A percentile compares a stretch with the other conserved stretches of the same genome.
These are phyloP conservation scores for Hemisphaericaspora nanyangensis DNA, from an alignment of 805 yeast species.

Conservation along the genomic window DNA sequence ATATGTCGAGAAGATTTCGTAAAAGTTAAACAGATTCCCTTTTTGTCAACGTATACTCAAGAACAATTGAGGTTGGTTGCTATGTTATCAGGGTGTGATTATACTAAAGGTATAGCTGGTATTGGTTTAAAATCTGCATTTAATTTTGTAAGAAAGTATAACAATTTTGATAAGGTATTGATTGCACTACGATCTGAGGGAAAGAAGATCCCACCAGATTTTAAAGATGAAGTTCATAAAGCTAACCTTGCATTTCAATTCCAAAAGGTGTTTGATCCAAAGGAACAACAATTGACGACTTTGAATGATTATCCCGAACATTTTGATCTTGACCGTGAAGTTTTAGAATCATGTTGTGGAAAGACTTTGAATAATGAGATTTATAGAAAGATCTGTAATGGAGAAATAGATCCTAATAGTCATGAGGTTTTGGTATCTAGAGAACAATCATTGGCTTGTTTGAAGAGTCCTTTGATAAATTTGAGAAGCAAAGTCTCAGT, in stretches of 20 bases:
- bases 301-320: conserved; percentile 53
- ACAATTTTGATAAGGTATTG: conserved; percentile 53
- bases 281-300: conserved; percentile 43
- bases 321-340: conserved; percentile 39
- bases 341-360: conserved; percentile 45
- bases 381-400: conserved; percentile 58
- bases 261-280: conserved; percentile 83
- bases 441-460: conserved; percentile 31
- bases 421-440: conserved; percentile 45
- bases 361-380: conserved; percentile 37
- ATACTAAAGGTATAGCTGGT: conserved; percentile 79
- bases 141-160: conserved; percentile 48
- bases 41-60: conserved; percentile 47
- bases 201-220: conserved; percentile 54
- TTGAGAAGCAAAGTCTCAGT: not conserved
- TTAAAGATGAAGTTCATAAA: conserved; percentile 53
- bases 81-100: conserved; percentile 93
- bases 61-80: conserved; percentile 73
- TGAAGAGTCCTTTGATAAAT: conserved; percentile 17
- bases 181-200: conserved; percentile 58
- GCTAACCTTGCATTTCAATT: conserved; percentile 80
- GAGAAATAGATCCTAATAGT: conserved; percentile 63
- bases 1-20: conserved; percentile 55
- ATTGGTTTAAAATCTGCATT: conserved; percentile 81
- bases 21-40: conserved; percentile 43